phyloP scores from a whole-genome alignment of 352 stramenopile genomes.

The Pythium oligandrum region DNA sequence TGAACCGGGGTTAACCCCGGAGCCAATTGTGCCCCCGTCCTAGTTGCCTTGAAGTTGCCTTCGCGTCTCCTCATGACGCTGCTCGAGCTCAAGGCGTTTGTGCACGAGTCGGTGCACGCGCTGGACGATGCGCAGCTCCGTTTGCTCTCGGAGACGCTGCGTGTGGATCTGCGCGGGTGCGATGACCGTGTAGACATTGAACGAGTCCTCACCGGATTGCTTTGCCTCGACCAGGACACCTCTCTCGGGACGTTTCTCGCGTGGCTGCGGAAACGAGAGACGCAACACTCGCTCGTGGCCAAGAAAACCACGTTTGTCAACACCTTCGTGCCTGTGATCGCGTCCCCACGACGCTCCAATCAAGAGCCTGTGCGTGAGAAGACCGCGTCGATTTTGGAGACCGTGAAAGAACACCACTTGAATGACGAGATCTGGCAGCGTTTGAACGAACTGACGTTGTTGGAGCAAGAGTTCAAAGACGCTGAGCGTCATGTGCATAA shows the following conservation, averaged over 20 bases:
- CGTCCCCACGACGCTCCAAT: slow-evolving; percentile 7
- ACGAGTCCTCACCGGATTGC: slow-evolving; percentile 47
- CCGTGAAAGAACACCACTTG: slow-evolving; percentile 51
- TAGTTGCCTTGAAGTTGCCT: slow-evolving; percentile 1
- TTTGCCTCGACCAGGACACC: slow-evolving; percentile 73
- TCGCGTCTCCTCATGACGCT: slow-evolving; percentile 7
- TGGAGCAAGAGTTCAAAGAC: slow-evolving; percentile 59
- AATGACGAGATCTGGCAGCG: slow-evolving; percentile 44
- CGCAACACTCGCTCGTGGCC: slow-evolving; percentile 15
- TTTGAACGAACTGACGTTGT: slow-evolving; percentile 31
- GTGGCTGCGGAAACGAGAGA: slow-evolving; percentile 39
- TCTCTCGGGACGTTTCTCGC: slow-evolving; percentile 65
- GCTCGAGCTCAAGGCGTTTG: slow-evolving; percentile 57
- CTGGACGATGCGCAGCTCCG: slow-evolving; percentile 40
- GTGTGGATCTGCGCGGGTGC: slow-evolving; percentile 53
- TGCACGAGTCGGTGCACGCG: slow-evolving; percentile 55
- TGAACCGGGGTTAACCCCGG: no score
- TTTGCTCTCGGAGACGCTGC: slow-evolving; percentile 51
- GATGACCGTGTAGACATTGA: slow-evolving; percentile 57
- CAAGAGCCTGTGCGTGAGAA: not conserved
- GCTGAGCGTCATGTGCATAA: slow-evolving; percentile 53
- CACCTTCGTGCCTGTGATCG: slow-evolving; percentile 60
- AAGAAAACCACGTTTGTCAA: slow-evolving; percentile 46
- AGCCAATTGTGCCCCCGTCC: not conserved
- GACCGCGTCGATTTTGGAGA: not conserved